Evolutionary conservation across 2,329 filamentous ascomycete genomes (phyloP), one percentile per base, ranked within the genome.

Genomic region (Calonectria pauciramosa): DNA sequence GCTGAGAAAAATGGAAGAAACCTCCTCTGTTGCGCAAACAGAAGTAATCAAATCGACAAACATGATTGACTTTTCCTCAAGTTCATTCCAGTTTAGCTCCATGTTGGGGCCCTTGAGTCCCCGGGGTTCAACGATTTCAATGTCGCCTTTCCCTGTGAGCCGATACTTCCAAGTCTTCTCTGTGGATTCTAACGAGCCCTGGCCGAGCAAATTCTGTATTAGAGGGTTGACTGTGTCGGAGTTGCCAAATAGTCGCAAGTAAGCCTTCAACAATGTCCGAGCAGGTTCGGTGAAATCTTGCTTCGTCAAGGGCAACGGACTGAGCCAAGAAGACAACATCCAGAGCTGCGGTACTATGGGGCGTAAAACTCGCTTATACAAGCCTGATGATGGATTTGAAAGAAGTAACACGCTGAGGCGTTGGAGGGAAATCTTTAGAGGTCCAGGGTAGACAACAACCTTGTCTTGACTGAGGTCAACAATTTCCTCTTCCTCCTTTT

Each of bases 311-410:
- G 82, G 66, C 10, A 83, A 79, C 6, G 85, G 77, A 10, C 82
- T 82, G 1, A 84, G 79, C 88, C 91, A 91, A 7, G 89, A 90
- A 0, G 90, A 86, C 20, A 95, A 81, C 1, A 89, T 86, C 93
- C 93, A 95, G 0, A 95, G 84, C 1, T 93, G 89, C 6, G 92
- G 83, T 3, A 94, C 78, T 2, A 94, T 80, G 0, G 91, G 91
- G 3, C 86, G 85, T 3, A 94, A 83, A 0, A 95, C 85, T 66
- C 93, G 87, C 76, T 89, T 92, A 56, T 92, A 90, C 13, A 95
- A 84, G 0, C 92, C 92, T 0, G 93, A 91, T 70, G 94, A 93
- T 0, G 93, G 92, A 79, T 93, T 93, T 0, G 92, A 93, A 26
- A 90, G 86, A 1, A 92, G 82, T 1, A 95, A 83, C 0, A 88